Base-by-base conservation (phyloP, 257 asterid species). In the Solanum paucissectum region DNA sequence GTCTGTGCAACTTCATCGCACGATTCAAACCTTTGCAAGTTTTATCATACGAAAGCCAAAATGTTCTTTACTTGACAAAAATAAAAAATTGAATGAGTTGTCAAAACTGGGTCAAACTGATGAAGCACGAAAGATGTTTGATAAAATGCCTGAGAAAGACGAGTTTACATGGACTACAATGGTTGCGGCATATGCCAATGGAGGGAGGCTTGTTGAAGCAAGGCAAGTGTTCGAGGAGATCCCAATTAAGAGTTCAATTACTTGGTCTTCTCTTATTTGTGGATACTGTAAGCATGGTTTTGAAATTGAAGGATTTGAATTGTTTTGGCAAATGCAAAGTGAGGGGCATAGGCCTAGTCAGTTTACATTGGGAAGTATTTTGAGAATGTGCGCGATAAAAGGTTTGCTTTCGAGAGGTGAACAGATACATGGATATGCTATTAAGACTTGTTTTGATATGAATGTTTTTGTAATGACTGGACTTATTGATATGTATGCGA, bases 221-320 rank as follows among this genome's bases (percentile, higher is more conserved):
- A 90, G 92, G 77, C 40, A 89, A 76, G 88, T 94, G 75, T 94
- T 96, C 27, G 89, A 92, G 20, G 86, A 90, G 46, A 49, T 88
- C 40, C 98, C 98, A 5, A 90, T 66, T 8, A 95, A 83, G 89
- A 91, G 90, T 90, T 85, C 94, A 5, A 89, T 93, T 16, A 91
- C 95, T 72, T 96, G 99, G 99, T 94, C 99, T 5, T 92, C 98
- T 2, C 93, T 96, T 58, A 88, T 96, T 90, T 94, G 98, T 52
- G 99, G 98, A n/a, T 95, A 93, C 87, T 94, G 96, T 92, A 94
- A 91, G 87, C 84, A 87, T 84, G 99, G 98, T 6, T 90, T 69
- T 20, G 98, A 94, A 88, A 44, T 13, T 33, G 96, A 94, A 69
- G 92, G 93, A 68, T 92, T 96, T 58, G 89, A 58, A 42, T 87